A percentile compares a stretch with the other conserved stretches of the same genome.
phyloP scores from a whole-genome alignment of 495 filamentous ascomycete species.

The Aspergillus hancockii region DNA sequence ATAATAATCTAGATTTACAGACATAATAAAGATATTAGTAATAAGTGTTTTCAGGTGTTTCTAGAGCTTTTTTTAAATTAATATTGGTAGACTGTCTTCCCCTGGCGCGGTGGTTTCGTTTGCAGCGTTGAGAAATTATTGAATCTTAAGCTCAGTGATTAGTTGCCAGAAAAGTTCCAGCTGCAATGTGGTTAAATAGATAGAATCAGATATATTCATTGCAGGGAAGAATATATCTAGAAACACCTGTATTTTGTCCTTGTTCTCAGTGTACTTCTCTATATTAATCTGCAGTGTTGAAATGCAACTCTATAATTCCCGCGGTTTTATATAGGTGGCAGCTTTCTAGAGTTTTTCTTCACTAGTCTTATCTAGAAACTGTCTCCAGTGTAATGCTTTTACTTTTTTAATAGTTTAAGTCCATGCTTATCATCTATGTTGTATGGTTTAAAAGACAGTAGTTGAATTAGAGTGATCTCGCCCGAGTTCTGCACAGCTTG shows the following conservation, averaged over 20 bases:
- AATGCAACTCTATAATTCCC: too few relatives aligned
- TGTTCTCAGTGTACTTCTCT: too few relatives aligned
- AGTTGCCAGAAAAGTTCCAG: constrained; percentile 23
- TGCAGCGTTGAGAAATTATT: constrained; percentile 20
- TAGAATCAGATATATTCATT: constrained; percentile 10
- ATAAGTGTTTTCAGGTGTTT: constrained; percentile 17
- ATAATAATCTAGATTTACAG: constrained; percentile 23
- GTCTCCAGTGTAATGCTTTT: neutral
- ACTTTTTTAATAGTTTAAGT: neutral
- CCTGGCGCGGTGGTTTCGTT: constrained; percentile 28
- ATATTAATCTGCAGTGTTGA: too few relatives aligned
- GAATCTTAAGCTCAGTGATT: constrained; percentile 27
- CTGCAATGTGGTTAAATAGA: neutral
- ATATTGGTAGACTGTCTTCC: constrained; percentile 25
- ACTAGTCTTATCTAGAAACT: neutral
- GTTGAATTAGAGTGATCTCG: neutral
- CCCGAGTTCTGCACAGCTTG: neutral
- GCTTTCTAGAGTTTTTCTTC: too few relatives aligned
- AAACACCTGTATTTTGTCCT: constrained; percentile 27
- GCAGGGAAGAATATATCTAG: constrained; percentile 28
- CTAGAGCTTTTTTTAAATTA: constrained; percentile 28
- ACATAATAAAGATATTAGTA: constrained; percentile 20
- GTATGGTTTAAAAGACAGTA: neutral
- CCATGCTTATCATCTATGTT: neutral
- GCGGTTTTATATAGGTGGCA: too few relatives aligned